Base-by-base conservation (phyloP, 2,329 filamentous ascomycete genomes). In the Alternaria burnsii region DNA sequence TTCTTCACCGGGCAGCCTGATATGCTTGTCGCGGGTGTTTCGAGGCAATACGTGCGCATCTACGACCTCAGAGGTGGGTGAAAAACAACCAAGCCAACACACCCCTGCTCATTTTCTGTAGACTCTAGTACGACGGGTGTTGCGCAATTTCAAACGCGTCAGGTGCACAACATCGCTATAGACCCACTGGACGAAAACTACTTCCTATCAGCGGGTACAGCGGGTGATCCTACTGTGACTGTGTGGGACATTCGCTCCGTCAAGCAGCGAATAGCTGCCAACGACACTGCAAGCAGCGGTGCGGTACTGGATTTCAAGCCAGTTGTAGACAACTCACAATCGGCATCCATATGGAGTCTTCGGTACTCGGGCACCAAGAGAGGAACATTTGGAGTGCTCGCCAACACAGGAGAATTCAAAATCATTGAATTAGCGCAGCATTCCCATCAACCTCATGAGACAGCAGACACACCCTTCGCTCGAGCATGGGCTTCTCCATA, bases 171-270 rank as follows among this genome's bases (percentile, higher is more conserved):
- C 63, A 79, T 95, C 55, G 87, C 91, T 16, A 91, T 95, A 61
- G 91, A 95, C 79, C 91, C 91, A 61, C 83, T 88, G 22, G 91
- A 96, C 69, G 88, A 90, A 66, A 93, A 95, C 69, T 94, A 93
- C 77, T 94, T 95, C 79, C 89, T 92, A 1, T 94, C 92, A 1
- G 92, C 91, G 14, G 83, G 82, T 1, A 89, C 90, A 3, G 81
- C 92, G 12, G 91, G 92, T 59, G 89, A 92, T 51, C 89, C 91
- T 0, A 88, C 88, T 8, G 84, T 94, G 52, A 89, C 90, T 75
- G 84, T 94, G 32, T 94, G 91, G 91, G 91, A 94, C 73, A 87
- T 89, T 26, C 88, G 91, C 6, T 83, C 80, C 70, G 76, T 76
- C 26, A 72, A 72, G 58, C 68, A 76, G 67, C 62, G 72, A 41